Evolutionary conservation across 305 asterid genomes (phyloP).

Genomic region (Fraxinus velutina): DNA sequence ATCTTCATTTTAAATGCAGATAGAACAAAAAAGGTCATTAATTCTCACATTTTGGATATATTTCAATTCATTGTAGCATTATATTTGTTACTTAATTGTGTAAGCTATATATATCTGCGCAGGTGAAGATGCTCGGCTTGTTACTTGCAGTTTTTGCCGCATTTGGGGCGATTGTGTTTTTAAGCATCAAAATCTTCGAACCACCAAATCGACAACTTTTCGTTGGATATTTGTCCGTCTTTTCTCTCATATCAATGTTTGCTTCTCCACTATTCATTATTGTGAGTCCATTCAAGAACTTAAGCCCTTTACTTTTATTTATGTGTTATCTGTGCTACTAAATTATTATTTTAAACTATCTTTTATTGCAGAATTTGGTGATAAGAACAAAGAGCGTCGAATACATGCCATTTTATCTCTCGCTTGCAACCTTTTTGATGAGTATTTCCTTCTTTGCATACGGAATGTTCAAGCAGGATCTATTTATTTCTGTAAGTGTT

Average conservation of each 20-base stretch:
- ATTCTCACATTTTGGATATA: not conserved
- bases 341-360: not conserved
- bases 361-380: constrained; percentile 60
- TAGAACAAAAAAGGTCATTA: constrained; percentile 40
- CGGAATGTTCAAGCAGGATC: constrained; percentile 62
- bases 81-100: not conserved
- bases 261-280: constrained; percentile 77
- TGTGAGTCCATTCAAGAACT: constrained; percentile 37
- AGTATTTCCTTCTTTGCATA: constrained; percentile 70
- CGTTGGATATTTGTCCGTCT: constrained; percentile 60
- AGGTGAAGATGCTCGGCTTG: constrained; percentile 66
- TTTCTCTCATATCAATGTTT: constrained; percentile 75
- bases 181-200: constrained; percentile 51
- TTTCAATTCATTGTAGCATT: not conserved
- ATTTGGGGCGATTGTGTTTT: constrained; percentile 41
- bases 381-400: constrained; percentile 72
- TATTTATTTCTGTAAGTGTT: constrained; percentile 59
- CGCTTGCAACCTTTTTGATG: constrained; percentile 80
- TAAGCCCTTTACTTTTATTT: not conserved
- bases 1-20: constrained; percentile 58
- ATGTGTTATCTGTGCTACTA: not conserved
- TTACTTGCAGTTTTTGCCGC: constrained; percentile 47
- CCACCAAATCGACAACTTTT: constrained; percentile 63
- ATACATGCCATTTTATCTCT: constrained; percentile 80
- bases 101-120: constrained; percentile 22